Percentiles rank a stretch among this genome's conserved stretches.
These are phyloP conservation scores for Pyricularia sp. DNA, from an alignment of 2,329 filamentous ascomycete genomes.

Conservation along the genomic window DNA sequence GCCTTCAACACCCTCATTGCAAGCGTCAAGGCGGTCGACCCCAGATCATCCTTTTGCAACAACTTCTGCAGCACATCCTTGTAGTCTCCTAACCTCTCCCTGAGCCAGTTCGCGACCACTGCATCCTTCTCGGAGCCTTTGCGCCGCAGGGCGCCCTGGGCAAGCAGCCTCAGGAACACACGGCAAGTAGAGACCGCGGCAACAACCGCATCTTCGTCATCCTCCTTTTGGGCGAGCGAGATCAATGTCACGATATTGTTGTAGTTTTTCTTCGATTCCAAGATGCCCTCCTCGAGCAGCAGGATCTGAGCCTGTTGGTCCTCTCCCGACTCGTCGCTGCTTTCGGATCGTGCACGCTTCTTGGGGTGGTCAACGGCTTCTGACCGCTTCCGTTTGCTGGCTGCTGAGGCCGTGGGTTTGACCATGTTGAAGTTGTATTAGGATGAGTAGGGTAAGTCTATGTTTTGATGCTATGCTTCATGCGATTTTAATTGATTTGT, in stretches of 20 bases:
- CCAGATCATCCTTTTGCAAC: constrained; percentile 44
- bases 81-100: constrained; percentile 60
- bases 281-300: constrained; percentile 64
- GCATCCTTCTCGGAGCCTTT: constrained; percentile 59
- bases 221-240: constrained; percentile 37
- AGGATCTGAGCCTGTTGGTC: constrained; percentile 55
- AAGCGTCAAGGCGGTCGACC: constrained; percentile 59
- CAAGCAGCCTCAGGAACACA: constrained; percentile 71
- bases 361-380: constrained; percentile 28
- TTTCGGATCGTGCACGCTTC: constrained; percentile 38
- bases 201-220: constrained; percentile 38
- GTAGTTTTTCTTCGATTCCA: constrained; percentile 80
- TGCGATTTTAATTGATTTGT: background rate
- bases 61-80: constrained; percentile 47
- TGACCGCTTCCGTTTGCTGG: constrained; percentile 39
- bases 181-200: constrained; percentile 74
- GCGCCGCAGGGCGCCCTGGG: constrained; percentile 55
- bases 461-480: background rate
- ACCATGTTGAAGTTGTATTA: background rate
- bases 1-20: constrained; percentile 76
- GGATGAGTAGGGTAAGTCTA: background rate
- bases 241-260: constrained; percentile 75
- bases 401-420: constrained; percentile 10
- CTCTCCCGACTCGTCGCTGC: constrained; percentile 31
- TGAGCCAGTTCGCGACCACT: constrained; percentile 67